Evolutionary conservation across 495 filamentous ascomycete genomes (phyloP).

Genomic region (Astrothelium subdiscretum): DNA sequence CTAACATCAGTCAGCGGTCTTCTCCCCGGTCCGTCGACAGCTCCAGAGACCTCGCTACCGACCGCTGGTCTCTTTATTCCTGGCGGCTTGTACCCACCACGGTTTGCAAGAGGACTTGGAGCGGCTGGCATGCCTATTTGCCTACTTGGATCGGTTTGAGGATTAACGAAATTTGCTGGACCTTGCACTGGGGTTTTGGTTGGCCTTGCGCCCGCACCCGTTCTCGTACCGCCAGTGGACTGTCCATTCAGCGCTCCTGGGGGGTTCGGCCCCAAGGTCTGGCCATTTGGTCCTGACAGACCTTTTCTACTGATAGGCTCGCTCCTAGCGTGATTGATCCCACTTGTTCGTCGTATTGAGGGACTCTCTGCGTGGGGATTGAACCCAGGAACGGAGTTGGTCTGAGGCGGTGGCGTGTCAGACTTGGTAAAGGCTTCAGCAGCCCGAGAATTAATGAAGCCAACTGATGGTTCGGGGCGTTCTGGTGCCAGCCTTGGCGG

Average conservation of each 20-base stretch:
- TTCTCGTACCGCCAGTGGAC: background rate
- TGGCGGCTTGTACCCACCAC: slow-evolving; percentile 47
- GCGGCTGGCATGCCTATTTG: slow-evolving; percentile 60
- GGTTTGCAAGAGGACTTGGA: slow-evolving; percentile 46
- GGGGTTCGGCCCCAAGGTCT: background rate
- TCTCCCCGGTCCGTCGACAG: slow-evolving; percentile 1
- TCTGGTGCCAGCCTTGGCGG: background rate
- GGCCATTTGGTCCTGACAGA: slow-evolving; percentile 27
- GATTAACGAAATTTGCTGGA: slow-evolving; percentile 51
- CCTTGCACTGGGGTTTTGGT: slow-evolving; percentile 15
- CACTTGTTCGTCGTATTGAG: slow-evolving; percentile 77
- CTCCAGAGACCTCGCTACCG: slow-evolving; percentile 10
- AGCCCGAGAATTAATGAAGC: slow-evolving; percentile 70
- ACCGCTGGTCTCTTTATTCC: slow-evolving; percentile 37
- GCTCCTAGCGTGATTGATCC: slow-evolving; percentile 70
- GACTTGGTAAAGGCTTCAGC: slow-evolving; percentile 33
- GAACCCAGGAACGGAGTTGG: slow-evolving; percentile 48
- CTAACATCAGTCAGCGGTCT: slow-evolving; percentile 29
- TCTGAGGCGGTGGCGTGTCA: slow-evolving; percentile 19
- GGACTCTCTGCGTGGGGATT: slow-evolving; percentile 76
- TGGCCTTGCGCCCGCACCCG: background rate
- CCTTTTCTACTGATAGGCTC: slow-evolving; percentile 45
- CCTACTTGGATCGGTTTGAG: slow-evolving; percentile 52
- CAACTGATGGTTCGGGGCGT: slow-evolving; percentile 28
- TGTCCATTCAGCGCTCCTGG: background rate